Conservation (phyloP, 2,329 filamentous ascomycete genomes). For the Penicillium sp. region DNA sequence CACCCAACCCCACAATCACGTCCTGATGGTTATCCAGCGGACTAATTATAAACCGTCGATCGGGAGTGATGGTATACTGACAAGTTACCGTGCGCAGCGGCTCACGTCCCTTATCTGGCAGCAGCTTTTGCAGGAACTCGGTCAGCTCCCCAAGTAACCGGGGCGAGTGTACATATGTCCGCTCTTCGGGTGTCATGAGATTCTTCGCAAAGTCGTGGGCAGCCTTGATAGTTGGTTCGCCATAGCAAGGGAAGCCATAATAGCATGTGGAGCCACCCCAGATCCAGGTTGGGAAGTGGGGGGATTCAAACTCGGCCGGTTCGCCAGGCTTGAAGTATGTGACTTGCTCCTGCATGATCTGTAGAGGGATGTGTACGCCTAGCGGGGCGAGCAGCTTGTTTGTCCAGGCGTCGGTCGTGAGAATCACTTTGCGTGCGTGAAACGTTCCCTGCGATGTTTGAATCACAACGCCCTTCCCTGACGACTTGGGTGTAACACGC, state of each 20-base stretch:
- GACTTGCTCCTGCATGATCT: conserved; percentile 31
- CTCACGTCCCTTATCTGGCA: conserved; percentile 26
- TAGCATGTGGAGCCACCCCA: conserved; percentile 24
- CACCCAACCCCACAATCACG: conserved; percentile 28
- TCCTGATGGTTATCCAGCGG: conserved; percentile 26
- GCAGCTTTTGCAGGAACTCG: conserved; percentile 23
- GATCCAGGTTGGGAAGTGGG: conserved; percentile 32
- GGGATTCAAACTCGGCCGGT: conserved; percentile 15
- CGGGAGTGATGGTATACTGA: conserved; percentile 33
- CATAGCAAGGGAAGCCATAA: conserved; percentile 32
- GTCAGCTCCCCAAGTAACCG: conserved; percentile 16
- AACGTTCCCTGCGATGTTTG: conserved; percentile 27
- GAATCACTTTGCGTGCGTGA: conserved; percentile 27
- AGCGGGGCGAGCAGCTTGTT: conserved; percentile 30
- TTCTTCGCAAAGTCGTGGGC: conserved; percentile 28
- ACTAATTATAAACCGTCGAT: conserved; percentile 31
- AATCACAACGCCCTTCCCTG: conserved; percentile 19
- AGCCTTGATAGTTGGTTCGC: conserved; percentile 34
- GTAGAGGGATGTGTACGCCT: conserved; percentile 25
- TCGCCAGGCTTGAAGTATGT: conserved; percentile 33
- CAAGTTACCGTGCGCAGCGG: conserved; percentile 32
- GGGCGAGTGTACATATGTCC: conserved; percentile 32
- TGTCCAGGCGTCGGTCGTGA: conserved; percentile 31
- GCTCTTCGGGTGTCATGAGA: conserved; percentile 31
- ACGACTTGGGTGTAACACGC: conserved; percentile 18